Evolutionary conservation across 1,139 yeast species (phyloP), one percentile per base, ranked within the genome.

Genomic region (Pichia norvegensis): DNA sequence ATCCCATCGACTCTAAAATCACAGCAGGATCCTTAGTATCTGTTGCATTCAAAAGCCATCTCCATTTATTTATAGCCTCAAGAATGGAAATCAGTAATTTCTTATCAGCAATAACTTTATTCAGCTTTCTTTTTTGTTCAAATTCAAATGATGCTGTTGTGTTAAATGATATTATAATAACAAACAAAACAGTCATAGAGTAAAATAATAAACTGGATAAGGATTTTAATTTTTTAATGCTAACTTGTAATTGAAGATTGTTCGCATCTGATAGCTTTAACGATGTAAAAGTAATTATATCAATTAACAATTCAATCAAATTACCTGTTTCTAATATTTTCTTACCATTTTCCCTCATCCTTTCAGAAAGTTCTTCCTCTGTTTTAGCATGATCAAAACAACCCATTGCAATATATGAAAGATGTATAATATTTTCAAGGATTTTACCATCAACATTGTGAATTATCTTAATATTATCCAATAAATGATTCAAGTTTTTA

Each of bases 41-140:
- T 64, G 73, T 40, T 36, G 56, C 60, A 20, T 50, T 45, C 0
- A 60, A 54, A n/a, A 67, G 52, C 81, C 87, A 79, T 52, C 87
- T 74, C 82, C 94, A 80, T 45, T 72, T 67, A 50, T 83, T 88
- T 13, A 85, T 68, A 44, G 76, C 73, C 29, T 66, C 63, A 1
- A 81, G 65, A 11, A 85, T 57, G 17, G 64, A 64, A 1, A 70
- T 55, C 40, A 85, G 54, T 13, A 60, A 8, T 19, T 51, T 47
- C 4, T 52, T 45, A 1, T 46, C 33, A n/a, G 45, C 48, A 0
- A 59, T 27, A 1, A 49, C 20, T 4, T 44, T 41, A 7, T 46
- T 31, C 16, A 58, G 31, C 14, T n/a, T n/a, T 3, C 17, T 25
- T 2, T 38, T 38, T 11, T 44, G 41, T 7, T 41, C 29, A 14